These are phyloP conservation scores for Evernia prunastri DNA, from an alignment of 495 filamentous ascomycete genomes.

Conservation along the genomic window DNA sequence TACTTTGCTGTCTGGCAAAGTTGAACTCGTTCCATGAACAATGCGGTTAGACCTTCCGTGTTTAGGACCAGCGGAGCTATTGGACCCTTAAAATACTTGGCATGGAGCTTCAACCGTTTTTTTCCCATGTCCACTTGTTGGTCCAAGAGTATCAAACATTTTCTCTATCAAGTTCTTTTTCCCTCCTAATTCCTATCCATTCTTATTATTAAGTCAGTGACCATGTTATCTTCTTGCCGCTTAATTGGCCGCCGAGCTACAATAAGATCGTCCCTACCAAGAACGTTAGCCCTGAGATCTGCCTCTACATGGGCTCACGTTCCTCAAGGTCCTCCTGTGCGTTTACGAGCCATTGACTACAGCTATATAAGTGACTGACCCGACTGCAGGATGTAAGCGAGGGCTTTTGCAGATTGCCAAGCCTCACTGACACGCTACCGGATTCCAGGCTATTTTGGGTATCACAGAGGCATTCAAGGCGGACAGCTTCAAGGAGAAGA, in stretches of 20 bases:
- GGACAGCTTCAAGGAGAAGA: slow-evolving; percentile 84
- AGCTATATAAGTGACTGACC: slow-evolving; percentile 19
- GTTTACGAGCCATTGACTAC: slow-evolving; percentile 28
- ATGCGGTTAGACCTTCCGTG: slow-evolving; percentile 14
- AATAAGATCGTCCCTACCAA: background rate
- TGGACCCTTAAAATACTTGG: slow-evolving; percentile 4
- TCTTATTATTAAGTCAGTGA: background rate
- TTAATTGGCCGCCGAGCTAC: slow-evolving; percentile 7
- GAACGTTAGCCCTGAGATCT: slow-evolving; percentile 47
- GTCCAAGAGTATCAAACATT: background rate
- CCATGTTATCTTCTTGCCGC: slow-evolving; percentile 18
- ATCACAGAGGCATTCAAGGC: slow-evolving; percentile 99
- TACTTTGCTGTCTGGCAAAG: too few relatives aligned
- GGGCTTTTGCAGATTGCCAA: background rate
- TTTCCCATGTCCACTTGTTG: background rate
- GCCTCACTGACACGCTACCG: background rate
- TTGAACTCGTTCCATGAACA: background rate
- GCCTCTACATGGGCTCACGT: slow-evolving; percentile 84
- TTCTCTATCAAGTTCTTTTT: background rate
- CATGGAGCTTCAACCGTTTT: background rate
- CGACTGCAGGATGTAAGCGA: slow-evolving; percentile 31
- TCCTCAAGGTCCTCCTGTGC: slow-evolving; percentile 86
- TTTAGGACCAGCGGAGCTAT: slow-evolving; percentile 1
- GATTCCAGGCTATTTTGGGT: slow-evolving; percentile 29
- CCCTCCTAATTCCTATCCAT: background rate